Percentiles rank a stretch among this genome's conserved stretches.
Conservation (phyloP, 768 basidiomycete genomes). For the Mycena polygramma region DNA sequence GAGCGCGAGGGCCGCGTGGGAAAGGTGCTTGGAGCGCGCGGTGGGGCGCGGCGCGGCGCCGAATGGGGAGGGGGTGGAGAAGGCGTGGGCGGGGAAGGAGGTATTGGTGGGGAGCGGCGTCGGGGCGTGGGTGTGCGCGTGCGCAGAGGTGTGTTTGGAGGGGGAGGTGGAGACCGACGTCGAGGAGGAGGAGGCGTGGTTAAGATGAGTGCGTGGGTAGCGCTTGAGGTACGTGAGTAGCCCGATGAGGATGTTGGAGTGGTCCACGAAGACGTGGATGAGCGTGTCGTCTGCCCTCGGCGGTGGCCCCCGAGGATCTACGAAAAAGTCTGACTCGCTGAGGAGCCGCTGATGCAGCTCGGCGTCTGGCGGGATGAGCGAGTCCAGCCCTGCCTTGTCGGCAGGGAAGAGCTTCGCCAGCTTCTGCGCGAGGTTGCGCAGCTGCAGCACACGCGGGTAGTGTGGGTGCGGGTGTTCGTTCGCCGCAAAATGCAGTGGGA, state of each 20-base stretch:
- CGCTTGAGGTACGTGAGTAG: slow-evolving; percentile 78
- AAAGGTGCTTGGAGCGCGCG: slow-evolving; percentile 63
- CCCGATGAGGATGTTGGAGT: slow-evolving; percentile 91
- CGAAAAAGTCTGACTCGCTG: slow-evolving; percentile 36
- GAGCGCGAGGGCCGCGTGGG: slow-evolving; percentile 81
- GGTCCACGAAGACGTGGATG: slow-evolving; percentile 60
- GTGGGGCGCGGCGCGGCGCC: too few relatives aligned
- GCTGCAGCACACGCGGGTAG: slow-evolving; percentile 39
- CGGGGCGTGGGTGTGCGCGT: slow-evolving; percentile 11
- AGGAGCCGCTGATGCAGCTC: slow-evolving; percentile 32
- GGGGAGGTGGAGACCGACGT: slow-evolving; percentile 1
- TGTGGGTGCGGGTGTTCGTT: slow-evolving; percentile 36
- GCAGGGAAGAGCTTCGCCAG: slow-evolving; percentile 41
- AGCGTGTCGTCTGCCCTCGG: slow-evolving; percentile 40
- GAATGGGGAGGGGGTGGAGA: too few relatives aligned
- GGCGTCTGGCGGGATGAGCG: slow-evolving; percentile 29
- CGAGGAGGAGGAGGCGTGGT: slow-evolving; percentile 35
- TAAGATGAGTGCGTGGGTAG: slow-evolving; percentile 50
- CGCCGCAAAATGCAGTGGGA: slow-evolving; percentile 12
- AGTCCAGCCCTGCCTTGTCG: slow-evolving; percentile 35
- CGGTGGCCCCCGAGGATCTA: slow-evolving; percentile 42
- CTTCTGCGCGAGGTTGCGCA: slow-evolving; percentile 39
- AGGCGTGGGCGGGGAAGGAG: slow-evolving; percentile 43
- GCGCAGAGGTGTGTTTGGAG: not conserved
- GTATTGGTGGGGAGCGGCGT: slow-evolving; percentile 31